phyloP scores from a whole-genome alignment of 495 filamentous ascomycete genomes.

The Aspergillus cavernicola region DNA sequence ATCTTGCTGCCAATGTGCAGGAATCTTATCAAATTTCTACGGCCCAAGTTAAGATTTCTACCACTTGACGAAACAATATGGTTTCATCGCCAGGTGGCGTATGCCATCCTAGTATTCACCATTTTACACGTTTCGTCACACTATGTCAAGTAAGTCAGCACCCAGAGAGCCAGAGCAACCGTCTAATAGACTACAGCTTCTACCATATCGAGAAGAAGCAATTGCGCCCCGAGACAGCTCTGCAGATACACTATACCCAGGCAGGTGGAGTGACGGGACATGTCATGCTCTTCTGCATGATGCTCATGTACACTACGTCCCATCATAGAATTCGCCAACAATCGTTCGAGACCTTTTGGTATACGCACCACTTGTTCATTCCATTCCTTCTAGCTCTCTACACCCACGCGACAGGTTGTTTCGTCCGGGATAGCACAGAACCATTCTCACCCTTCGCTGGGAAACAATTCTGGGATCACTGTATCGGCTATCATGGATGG shows the following conservation, averaged over 20 bases:
- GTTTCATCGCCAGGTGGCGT: constrained; percentile 96
- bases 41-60: constrained; percentile 83
- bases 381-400: constrained; percentile 93
- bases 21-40: constrained; percentile 75
- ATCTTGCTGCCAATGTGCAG: constrained; percentile 94
- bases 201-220: constrained; percentile 90
- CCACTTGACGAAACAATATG: constrained; percentile 93
- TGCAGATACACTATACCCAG: constrained; percentile 91
- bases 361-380: constrained; percentile 96
- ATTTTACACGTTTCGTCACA: constrained; percentile 74
- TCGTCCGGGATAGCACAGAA: constrained; percentile 72
- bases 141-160: constrained; percentile 83
- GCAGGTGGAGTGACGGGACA: constrained; percentile 93
- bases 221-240: constrained; percentile 71
- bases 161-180: background rate
- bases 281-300: constrained; percentile 97
- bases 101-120: constrained; percentile 78
- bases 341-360: constrained; percentile 98
- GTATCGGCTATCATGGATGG: constrained; percentile 95
- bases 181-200: constrained; percentile 59
- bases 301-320: constrained; percentile 96
- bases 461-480: constrained; percentile 80
- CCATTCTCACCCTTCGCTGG: constrained; percentile 83
- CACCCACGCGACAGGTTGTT: constrained; percentile 93
- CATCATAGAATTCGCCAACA: constrained; percentile 93